Percentiles rank a stretch among this genome's conserved stretches.
Evolutionary conservation across 805 yeast species (phyloP).

Genomic region (Diddensiella caesifluorescens): DNA sequence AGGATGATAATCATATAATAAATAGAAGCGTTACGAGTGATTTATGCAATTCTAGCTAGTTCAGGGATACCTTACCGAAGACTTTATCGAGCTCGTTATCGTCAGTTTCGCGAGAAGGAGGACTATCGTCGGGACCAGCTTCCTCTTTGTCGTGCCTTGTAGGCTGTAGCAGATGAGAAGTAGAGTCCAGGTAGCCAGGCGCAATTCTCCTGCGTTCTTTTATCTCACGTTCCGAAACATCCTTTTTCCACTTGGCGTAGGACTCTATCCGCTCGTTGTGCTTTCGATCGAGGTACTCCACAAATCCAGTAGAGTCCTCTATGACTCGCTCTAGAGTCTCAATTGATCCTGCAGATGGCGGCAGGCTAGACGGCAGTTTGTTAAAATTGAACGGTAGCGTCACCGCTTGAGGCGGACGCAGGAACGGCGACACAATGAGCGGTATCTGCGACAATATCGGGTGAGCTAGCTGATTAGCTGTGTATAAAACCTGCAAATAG

Average conservation of each 20-base stretch:
- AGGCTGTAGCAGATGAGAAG: constrained; percentile 22
- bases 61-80: constrained; percentile 21
- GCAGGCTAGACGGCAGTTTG: constrained; percentile 33
- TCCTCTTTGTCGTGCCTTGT: neutral
- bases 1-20: constrained; percentile 51
- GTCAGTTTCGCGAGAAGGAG: neutral
- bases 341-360: constrained; percentile 30
- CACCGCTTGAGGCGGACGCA: constrained; percentile 51
- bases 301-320: constrained; percentile 32
- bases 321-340: constrained; percentile 32
- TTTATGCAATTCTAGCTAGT: neutral
- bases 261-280: constrained; percentile 26
- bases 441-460: constrained; percentile 50
- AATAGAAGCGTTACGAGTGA: neutral
- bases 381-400: constrained; percentile 47
- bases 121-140: neutral
- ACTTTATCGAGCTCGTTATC: constrained; percentile 26
- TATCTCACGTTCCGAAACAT: constrained; percentile 20
- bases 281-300: constrained; percentile 24
- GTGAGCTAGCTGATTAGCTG: constrained; percentile 40
- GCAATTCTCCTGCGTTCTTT: constrained; percentile 33
- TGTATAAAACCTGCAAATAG: neutral
- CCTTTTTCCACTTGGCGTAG: constrained; percentile 34
- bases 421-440: constrained; percentile 47
- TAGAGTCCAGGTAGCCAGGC: constrained; percentile 40